Evolutionary conservation across 2,329 filamentous ascomycete species (phyloP).

Genomic region (Colletotrichum sp.): DNA sequence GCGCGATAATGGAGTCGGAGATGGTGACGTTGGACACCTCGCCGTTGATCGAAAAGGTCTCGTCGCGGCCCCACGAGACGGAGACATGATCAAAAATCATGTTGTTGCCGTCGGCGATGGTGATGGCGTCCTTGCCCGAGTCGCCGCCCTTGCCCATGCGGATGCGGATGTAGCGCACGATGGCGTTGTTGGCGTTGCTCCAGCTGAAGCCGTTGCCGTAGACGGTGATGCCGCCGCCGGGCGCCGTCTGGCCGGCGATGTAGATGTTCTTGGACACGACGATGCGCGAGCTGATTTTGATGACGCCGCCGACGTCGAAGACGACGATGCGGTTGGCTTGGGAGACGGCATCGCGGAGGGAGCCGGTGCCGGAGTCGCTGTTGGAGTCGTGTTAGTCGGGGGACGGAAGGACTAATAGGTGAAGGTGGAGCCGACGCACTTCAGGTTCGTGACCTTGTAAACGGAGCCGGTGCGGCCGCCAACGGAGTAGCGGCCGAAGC

Average conservation of each 20-base stretch:
- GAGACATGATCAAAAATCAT: constrained; percentile 64
- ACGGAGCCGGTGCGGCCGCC: constrained; percentile 51
- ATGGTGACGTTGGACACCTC: constrained; percentile 53
- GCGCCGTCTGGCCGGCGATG: constrained; percentile 56
- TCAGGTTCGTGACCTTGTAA: constrained; percentile 53
- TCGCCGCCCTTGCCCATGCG: constrained; percentile 56
- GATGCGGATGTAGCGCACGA: constrained; percentile 60
- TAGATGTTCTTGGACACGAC: constrained; percentile 52
- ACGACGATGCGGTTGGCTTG: constrained; percentile 52
- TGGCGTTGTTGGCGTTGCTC: constrained; percentile 55
- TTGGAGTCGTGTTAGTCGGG: neutral
- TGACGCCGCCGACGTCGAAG: constrained; percentile 54
- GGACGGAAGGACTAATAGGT: neutral
- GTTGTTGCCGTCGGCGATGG: constrained; percentile 55
- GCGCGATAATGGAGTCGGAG: constrained; percentile 57
- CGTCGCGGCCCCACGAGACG: constrained; percentile 60
- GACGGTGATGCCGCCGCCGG: constrained; percentile 52
- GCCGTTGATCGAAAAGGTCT: constrained; percentile 58
- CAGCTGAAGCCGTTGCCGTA: constrained; percentile 61
- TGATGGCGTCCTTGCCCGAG: constrained; percentile 59
- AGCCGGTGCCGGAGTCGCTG: constrained; percentile 51
- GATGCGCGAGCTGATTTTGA: constrained; percentile 50
- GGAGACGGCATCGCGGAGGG: constrained; percentile 55
- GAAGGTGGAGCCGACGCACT: constrained; percentile 24
- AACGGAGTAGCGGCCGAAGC: constrained; percentile 50